A percentile compares a stretch with the other conserved stretches of the same genome.
Evolutionary conservation across 805 yeast species (phyloP).

Genomic region (Kluyveromyces lactis): DNA sequence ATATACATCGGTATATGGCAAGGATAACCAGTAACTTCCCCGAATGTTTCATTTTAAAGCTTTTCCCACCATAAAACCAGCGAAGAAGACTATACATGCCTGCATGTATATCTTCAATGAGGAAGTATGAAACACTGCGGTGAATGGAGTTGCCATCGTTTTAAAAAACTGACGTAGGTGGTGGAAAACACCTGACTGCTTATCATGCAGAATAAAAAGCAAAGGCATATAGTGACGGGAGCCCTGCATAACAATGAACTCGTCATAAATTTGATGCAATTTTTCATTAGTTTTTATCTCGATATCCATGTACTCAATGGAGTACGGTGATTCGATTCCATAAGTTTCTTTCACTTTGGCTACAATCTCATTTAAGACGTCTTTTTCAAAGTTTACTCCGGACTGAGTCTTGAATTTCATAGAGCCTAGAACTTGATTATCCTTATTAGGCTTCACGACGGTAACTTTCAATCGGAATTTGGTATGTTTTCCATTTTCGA

Average conservation of each 20-base stretch:
- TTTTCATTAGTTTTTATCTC: not conserved
- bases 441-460: not conserved
- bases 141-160: not conserved
- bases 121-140: not conserved
- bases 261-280: not conserved
- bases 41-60: not conserved
- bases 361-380: not conserved
- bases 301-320: not conserved
- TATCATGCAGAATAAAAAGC: not conserved
- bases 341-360: constrained; percentile 2
- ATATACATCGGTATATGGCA: too few species aligned
- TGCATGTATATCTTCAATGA: not conserved
- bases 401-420: not conserved
- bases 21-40: too few species aligned
- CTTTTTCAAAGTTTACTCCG: not conserved
- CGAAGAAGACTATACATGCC: not conserved
- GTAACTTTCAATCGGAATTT: constrained; percentile 1
- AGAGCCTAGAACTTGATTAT: not conserved
- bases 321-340: not conserved
- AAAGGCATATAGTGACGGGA: constrained; percentile 3
- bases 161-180: not conserved
- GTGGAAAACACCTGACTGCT: not conserved
- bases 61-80: constrained; percentile 1
- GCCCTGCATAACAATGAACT: not conserved
- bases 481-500: constrained; percentile 1